Base-by-base conservation (phyloP, 257 asterid genomes). In the Handroanthus guayacan region DNA sequence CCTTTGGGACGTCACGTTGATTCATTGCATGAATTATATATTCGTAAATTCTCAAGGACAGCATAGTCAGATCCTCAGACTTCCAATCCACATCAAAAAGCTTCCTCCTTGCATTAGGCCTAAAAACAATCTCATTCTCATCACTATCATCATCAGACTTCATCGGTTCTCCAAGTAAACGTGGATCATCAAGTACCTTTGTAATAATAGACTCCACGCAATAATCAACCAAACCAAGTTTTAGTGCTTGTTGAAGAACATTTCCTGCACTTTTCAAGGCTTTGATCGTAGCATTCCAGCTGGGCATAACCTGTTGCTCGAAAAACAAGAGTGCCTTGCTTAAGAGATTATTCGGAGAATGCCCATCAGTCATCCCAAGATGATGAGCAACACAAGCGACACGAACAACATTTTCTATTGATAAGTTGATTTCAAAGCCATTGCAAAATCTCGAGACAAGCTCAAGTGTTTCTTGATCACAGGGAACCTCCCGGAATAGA, bases 371-470 rank as follows among this genome's bases (percentile, higher is more conserved):
- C 99, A 95, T 95, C 9, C 84, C 96, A 0, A 95, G 95, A 84
- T 86, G 83, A 37, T 91, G 75, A 16, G 99, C 91, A 1, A 88
- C 74, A 55, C 94, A 87, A 13, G 88, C 84, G 0, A 95, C 86
- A 2, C 80, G 88, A 12, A 89, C 76, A 0, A 84, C 87, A 74
- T 95, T 92, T 54, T 91, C 89, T 2, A 90, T 44, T 1, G 93
- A 80, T 4, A 95, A 80, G 47, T 60, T 69, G 75, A 88, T 45
- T 3, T 85, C 85, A 20, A 39, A 91, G 52, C 98, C 98, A 55
- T 91, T 91, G 78, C 98, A 95, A 87, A 92, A 95, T 73, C 91
- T 85, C n/a, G 84, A 90, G 0, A 92, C 85, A 4, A 88, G 84
- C 84, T 92, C 98, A 60, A 95, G 75, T 0, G 92, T 81, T 43